These are phyloP conservation scores for Dactylellina leptospora DNA, from an alignment of 2,329 filamentous ascomycete species.

Conservation along the genomic window DNA sequence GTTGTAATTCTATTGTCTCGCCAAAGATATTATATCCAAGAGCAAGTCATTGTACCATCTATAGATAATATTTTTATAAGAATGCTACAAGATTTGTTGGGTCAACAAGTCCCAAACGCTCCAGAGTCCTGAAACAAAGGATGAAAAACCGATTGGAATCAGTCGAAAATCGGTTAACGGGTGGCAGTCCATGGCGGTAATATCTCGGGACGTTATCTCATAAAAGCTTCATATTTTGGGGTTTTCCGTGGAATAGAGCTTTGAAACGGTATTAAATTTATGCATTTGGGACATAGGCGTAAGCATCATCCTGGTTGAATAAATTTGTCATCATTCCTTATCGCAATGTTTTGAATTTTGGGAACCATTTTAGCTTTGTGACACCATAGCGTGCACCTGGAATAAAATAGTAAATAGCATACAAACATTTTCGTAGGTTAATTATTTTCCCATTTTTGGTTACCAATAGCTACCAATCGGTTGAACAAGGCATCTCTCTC, in stretches of 20 bases:
- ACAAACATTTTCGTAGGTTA: neutral
- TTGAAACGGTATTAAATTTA: neutral
- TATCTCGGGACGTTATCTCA: neutral
- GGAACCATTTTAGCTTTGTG: neutral
- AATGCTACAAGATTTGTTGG: neutral
- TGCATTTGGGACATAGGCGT: neutral
- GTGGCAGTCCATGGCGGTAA: neutral
- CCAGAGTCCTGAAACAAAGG: neutral
- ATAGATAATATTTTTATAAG: neutral
- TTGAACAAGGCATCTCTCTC: constrained; percentile 82
- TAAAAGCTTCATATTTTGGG: neutral
- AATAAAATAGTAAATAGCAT: neutral
- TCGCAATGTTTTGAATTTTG: neutral
- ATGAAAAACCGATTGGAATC: neutral
- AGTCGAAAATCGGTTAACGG: neutral
- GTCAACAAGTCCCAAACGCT: neutral
- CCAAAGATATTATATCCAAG: neutral
- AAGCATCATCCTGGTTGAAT: neutral
- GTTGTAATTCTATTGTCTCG: neutral
- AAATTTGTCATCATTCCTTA: neutral
- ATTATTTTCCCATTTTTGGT: constrained; percentile 73
- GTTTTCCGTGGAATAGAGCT: constrained; percentile 5
- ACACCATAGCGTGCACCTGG: neutral
- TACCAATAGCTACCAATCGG: constrained; percentile 76
- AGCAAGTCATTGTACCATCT: neutral